A percentile compares a stretch with the other conserved stretches of the same genome.
phyloP scores from a whole-genome alignment of 2,329 filamentous ascomycete species.

The Sporothrix dimorphospora region DNA sequence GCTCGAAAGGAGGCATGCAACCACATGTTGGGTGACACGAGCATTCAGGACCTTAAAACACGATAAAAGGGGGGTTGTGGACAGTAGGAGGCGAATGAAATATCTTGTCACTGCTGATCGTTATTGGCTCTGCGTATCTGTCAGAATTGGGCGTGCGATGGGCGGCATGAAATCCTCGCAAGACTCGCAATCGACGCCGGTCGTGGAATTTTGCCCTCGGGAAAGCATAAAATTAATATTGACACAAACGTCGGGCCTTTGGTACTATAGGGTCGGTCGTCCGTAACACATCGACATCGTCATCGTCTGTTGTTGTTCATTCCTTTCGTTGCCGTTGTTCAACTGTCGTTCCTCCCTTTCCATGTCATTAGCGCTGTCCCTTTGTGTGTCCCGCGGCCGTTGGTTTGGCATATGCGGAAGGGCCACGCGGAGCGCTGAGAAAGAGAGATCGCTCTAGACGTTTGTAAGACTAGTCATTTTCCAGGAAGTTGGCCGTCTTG shows the following conservation, averaged over 20 bases:
- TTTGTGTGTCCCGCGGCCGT: not conserved
- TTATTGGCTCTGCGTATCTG: not conserved
- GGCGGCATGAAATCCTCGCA: not conserved
- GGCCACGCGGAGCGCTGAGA: not conserved
- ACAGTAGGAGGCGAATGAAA: no score
- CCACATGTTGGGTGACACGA: not conserved
- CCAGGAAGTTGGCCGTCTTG: not conserved
- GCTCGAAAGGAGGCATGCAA: not conserved
- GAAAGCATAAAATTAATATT: not conserved
- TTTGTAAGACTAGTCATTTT: not conserved
- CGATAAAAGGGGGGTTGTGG: no score
- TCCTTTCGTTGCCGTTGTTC: not conserved
- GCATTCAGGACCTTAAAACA: no score
- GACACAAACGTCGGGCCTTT: not conserved
- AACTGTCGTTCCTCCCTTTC: not conserved
- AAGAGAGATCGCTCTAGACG: not conserved
- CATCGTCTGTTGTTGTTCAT: not conserved
- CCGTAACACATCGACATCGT: not conserved
- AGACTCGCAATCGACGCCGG: not conserved
- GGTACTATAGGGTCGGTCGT: no score
- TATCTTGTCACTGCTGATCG: not conserved
- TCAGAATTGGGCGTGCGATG: not conserved
- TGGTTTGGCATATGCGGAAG: conserved; percentile 4
- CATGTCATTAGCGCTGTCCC: not conserved
- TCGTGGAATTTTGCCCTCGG: not conserved